phyloP scores from a whole-genome alignment of 805 yeast genomes.

The Ogataea paradorogensis region DNA sequence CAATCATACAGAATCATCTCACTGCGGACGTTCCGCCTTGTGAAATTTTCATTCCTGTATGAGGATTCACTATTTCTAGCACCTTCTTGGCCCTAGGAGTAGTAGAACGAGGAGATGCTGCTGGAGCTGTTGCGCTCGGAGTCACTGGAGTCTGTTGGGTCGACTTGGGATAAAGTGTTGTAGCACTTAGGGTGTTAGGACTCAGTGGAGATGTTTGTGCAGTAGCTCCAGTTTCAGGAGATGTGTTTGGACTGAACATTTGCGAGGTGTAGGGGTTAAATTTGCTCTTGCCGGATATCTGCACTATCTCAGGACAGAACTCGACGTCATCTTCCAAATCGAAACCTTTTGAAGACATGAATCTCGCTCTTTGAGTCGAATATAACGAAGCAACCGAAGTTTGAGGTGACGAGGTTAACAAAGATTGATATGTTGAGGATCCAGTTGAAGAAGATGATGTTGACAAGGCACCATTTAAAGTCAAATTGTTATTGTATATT shows the following conservation, averaged over 20 bases:
- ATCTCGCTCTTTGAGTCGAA: slow-evolving; percentile 42
- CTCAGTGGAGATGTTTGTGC: slow-evolving; percentile 18
- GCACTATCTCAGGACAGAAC: slow-evolving; percentile 55
- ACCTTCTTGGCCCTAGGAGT: slow-evolving; percentile 61
- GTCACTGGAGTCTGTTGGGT: slow-evolving; percentile 10
- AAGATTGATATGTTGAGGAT: slow-evolving; percentile 24
- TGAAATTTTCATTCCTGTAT: slow-evolving; percentile 50
- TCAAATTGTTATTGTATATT: slow-evolving; percentile 11
- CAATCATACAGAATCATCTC: slow-evolving; percentile 10
- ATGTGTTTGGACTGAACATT: slow-evolving; percentile 51
- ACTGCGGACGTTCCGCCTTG: slow-evolving; percentile 11
- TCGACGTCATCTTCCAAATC: slow-evolving; percentile 63
- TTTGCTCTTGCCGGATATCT: slow-evolving; percentile 31
- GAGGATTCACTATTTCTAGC: slow-evolving; percentile 61
- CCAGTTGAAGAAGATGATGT: slow-evolving; percentile 20
- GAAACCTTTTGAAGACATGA: slow-evolving; percentile 57
- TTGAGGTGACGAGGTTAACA: slow-evolving; percentile 27
- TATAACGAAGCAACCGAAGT: slow-evolving; percentile 26
- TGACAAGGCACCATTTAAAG: slow-evolving; percentile 3
- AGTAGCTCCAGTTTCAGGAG: slow-evolving; percentile 34
- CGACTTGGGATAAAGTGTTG: slow-evolving; percentile 15
- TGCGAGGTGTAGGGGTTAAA: slow-evolving; percentile 69
- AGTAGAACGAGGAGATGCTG: slow-evolving; percentile 41
- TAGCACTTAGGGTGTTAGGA: slow-evolving; percentile 10
- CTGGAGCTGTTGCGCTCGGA: slow-evolving; percentile 35